phyloP scores from a whole-genome alignment of 345 rosid species.

The Mallotus nudiflorus region DNA sequence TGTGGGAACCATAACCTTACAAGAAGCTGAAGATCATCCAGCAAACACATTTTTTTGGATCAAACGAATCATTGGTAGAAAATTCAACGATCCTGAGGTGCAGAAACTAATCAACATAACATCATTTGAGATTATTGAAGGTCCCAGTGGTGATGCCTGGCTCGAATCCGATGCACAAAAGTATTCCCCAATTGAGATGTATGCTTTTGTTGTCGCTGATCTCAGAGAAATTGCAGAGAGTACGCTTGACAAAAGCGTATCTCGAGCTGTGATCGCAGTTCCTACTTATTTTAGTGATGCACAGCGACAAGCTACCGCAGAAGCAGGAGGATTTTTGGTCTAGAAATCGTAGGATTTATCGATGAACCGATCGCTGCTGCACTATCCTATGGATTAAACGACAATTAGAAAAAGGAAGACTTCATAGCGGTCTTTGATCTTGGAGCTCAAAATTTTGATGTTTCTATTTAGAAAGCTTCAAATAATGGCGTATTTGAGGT shows the following conservation, averaged over 20 bases:
- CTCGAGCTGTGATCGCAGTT: too few species aligned
- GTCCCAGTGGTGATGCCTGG: conserved; percentile 96
- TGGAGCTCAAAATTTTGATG: conserved; percentile 94
- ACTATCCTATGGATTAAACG: conserved; percentile 87
- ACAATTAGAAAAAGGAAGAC: conserved; percentile 93
- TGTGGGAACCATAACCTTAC: too few species aligned
- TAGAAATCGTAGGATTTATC: too few species aligned
- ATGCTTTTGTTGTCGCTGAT: conserved; percentile 79
- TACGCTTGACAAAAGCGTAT: too few species aligned
- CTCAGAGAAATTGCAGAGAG: conserved; percentile 95
- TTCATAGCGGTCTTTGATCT: conserved; percentile 91
- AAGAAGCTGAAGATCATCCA: conserved; percentile 92
- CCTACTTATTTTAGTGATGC: too few species aligned
- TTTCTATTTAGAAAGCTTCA: too few species aligned
- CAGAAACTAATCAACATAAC: conserved; percentile 92
- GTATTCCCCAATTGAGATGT: conserved; percentile 87
- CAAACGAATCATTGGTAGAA: conserved; percentile 81
- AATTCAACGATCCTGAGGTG: conserved; percentile 70
- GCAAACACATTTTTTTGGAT: conserved; percentile 75
- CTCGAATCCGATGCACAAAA: conserved; percentile 80
- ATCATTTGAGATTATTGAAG: conserved; percentile 79
- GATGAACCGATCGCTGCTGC: conserved; percentile 98
- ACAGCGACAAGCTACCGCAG: too few species aligned
- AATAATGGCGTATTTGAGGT: too few species aligned
- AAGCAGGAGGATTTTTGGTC: too few species aligned